These are phyloP conservation scores for Scalesia atractyloides DNA, from an alignment of 129 eudicot genomes.

Conservation along the genomic window DNA sequence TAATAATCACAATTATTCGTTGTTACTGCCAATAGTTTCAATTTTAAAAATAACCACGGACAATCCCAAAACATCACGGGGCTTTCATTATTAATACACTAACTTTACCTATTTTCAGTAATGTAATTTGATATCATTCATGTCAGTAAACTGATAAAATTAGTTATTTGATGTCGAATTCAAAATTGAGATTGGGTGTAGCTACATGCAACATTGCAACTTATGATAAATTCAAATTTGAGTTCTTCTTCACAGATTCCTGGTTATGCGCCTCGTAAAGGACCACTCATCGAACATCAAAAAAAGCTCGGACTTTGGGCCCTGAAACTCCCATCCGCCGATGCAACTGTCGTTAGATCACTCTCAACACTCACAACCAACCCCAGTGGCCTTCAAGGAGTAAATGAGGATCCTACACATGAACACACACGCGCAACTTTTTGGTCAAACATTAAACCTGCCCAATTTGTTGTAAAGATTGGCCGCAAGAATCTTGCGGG, in stretches of 20 bases:
- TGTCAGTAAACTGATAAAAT: too few species aligned
- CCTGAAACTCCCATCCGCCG: conserved; percentile 77
- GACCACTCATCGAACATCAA: conserved; percentile 65
- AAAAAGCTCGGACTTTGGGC: conserved; percentile 78
- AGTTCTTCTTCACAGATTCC: conserved; percentile 49
- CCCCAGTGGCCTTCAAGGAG: conserved; percentile 76
- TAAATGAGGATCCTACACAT: conserved; percentile 54
- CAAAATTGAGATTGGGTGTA: too few species aligned
- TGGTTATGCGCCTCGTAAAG: conserved; percentile 73
- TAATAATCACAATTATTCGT: too few species aligned
- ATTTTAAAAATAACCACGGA: too few species aligned
- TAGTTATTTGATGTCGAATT: too few species aligned
- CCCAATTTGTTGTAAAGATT: conserved; percentile 76
- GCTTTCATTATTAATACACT: too few species aligned
- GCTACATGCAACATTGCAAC: too few species aligned
- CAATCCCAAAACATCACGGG: too few species aligned
- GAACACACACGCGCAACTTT: conserved; percentile 48
- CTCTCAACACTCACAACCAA: conserved; percentile 56
- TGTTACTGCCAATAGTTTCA: too few species aligned
- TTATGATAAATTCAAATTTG: not conserved
- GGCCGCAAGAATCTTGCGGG: conserved; percentile 52
- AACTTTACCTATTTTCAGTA: too few species aligned
- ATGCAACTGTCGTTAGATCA: conserved; percentile 73
- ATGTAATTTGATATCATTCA: too few species aligned
- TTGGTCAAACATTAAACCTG: conserved; percentile 83